These are phyloP conservation scores for Vaccinium myrtillus DNA, from an alignment of 148 eudicot species.

Conservation along the genomic window DNA sequence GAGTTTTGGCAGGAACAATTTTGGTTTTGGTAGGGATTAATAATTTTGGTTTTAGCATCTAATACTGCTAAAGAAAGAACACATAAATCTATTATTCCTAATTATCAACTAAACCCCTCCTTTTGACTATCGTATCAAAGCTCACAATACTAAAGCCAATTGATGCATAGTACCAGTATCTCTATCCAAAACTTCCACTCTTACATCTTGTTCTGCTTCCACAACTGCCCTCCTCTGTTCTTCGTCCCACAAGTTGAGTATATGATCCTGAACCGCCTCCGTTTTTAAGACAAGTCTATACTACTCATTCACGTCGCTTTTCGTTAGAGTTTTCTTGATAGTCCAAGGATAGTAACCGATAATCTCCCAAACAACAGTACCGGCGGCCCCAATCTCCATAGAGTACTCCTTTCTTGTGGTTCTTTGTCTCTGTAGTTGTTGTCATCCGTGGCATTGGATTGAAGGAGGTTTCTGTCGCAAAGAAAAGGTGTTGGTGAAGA, in stretches of 20 bases:
- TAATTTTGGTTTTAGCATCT: too few species aligned
- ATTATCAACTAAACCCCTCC: too few species aligned
- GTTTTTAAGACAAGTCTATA: background rate
- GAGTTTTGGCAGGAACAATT: too few species aligned
- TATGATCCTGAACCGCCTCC: background rate
- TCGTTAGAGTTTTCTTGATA: constrained; percentile 8
- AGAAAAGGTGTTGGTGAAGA: background rate
- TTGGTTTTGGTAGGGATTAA: too few species aligned
- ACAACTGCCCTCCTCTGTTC: background rate
- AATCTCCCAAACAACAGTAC: too few species aligned
- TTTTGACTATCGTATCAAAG: too few species aligned
- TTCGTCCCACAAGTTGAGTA: background rate
- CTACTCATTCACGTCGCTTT: constrained; percentile 3
- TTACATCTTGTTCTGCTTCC: background rate
- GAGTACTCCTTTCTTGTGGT: background rate
- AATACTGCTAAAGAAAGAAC: too few species aligned
- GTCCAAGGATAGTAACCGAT: background rate
- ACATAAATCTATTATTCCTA: too few species aligned
- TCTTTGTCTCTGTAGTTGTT: background rate
- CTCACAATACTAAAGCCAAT: too few species aligned
- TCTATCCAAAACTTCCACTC: background rate
- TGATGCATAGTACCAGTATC: background rate
- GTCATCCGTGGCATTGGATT: background rate
- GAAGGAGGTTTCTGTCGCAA: background rate
- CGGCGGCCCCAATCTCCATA: background rate